A percentile compares a stretch with the other conserved stretches of the same genome.
These are phyloP conservation scores for Fusarium graminum DNA, from an alignment of 2,329 filamentous ascomycete genomes.

Conservation along the genomic window DNA sequence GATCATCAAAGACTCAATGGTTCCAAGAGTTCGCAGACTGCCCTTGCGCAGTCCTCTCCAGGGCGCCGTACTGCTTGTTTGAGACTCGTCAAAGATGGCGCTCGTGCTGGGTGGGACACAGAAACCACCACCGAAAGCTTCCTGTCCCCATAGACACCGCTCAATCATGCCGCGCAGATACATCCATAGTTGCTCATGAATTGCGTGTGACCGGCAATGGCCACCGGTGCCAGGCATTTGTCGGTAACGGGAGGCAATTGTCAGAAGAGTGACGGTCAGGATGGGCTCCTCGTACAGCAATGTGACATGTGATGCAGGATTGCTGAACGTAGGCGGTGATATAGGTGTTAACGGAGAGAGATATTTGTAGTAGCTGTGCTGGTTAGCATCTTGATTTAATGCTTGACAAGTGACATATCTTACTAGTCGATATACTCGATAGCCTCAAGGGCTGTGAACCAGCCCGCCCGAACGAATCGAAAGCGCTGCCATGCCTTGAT, in stretches of 20 bases:
- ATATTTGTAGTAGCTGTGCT: conserved; percentile 85
- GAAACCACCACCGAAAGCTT: conserved; percentile 92
- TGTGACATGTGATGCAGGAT: conserved; percentile 81
- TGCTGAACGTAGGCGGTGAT: conserved; percentile 88
- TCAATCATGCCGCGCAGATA: conserved; percentile 96
- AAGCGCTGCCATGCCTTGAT: conserved; percentile 91
- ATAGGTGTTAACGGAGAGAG: conserved; percentile 94
- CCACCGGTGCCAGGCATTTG: conserved; percentile 83
- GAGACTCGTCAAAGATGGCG: conserved; percentile 66
- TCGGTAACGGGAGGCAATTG: conserved; percentile 89
- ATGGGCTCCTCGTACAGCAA: conserved; percentile 93
- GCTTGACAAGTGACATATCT: conserved; percentile 44
- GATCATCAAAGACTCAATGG: conserved; percentile 93
- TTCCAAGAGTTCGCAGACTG: conserved; percentile 89
- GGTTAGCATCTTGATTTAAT: conserved; percentile 24
- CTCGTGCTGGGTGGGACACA: conserved; percentile 74
- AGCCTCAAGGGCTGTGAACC: conserved; percentile 94
- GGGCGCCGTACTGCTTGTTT: conserved; percentile 76
- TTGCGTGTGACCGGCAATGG: conserved; percentile 85
- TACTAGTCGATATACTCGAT: conserved; percentile 95
- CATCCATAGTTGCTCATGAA: conserved; percentile 95
- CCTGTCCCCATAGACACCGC: conserved; percentile 93
- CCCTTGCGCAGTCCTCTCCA: conserved; percentile 79
- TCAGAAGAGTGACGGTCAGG: conserved; percentile 89
- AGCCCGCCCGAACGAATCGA: conserved; percentile 94